Conservation (phyloP, 140 eudicot species). For the Bidens hawaiensis region DNA sequence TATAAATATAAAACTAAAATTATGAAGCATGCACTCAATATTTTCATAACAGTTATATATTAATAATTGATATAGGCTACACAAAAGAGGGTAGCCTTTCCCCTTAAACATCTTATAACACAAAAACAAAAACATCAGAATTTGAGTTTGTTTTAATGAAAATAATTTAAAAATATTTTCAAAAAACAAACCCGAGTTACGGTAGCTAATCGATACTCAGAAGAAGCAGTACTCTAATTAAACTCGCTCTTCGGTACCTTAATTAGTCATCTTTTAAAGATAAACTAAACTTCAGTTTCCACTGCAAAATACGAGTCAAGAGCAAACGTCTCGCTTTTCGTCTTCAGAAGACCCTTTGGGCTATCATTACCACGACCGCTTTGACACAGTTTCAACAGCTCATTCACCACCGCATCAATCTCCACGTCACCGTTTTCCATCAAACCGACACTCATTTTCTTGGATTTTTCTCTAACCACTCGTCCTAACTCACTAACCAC, state of each 20-base stretch:
- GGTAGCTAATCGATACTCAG: neutral
- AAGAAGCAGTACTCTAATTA: neutral
- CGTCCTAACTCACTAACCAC: no score
- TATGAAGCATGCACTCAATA: no score
- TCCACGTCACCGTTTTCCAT: no score
- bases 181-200: neutral
- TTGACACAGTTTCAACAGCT: conserved; percentile 5
- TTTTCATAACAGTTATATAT: no score
- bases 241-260: conserved; percentile 2
- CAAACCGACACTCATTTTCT: no score
- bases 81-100: no score
- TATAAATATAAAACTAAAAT: no score
- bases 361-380: neutral
- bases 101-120: no score
- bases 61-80: no score
- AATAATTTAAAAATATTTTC: neutral
- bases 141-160: neutral
- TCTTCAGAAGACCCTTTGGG: neutral
- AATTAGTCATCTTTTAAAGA: no score
- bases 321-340: neutral
- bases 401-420: conserved; percentile 19
- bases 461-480: no score
- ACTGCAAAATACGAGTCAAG: neutral
- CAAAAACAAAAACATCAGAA: no score
- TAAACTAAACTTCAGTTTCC: conserved; percentile 9